phyloP scores from a whole-genome alignment of 1,284 basidiomycete species.

The Marasmius sp. region DNA sequence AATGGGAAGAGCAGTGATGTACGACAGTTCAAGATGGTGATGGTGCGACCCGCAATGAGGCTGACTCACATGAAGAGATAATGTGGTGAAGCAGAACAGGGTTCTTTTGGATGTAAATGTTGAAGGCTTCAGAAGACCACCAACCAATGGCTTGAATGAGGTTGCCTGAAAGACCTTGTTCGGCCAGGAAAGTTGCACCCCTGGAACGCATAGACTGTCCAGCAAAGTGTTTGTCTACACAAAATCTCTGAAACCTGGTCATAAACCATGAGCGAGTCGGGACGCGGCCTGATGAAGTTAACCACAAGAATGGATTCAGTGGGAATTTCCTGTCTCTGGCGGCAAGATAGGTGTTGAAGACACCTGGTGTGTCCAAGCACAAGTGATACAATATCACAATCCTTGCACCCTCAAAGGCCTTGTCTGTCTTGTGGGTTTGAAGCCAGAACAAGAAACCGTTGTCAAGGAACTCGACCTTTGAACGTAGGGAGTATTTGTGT shows the following conservation, averaged over 20 bases:
- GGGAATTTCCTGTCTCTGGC: background rate
- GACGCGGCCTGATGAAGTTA: background rate
- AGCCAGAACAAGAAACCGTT: too few species aligned
- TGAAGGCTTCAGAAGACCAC: constrained; percentile 21
- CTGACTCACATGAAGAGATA: too few species aligned
- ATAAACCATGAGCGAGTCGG: constrained; percentile 11
- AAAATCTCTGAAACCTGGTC: background rate
- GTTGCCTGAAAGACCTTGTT: constrained; percentile 11
- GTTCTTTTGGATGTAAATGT: constrained; percentile 21
- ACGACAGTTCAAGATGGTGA: too few species aligned
- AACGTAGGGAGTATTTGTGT: too few species aligned
- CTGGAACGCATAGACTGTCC: constrained; percentile 24
- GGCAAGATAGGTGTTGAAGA: background rate
- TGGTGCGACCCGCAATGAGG: too few species aligned
- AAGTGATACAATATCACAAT: background rate
- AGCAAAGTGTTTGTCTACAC: background rate
- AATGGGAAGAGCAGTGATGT: too few species aligned
- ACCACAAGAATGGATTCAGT: background rate
- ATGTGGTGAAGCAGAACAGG: too few species aligned
- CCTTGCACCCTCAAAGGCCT: background rate
- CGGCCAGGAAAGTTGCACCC: constrained; percentile 20
- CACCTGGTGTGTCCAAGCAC: background rate
- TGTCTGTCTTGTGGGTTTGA: background rate
- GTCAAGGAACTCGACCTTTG: too few species aligned
- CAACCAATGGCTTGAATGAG: constrained; percentile 19